These are phyloP conservation scores for Fistulifera pelliculosa DNA, from an alignment of 108 stramenopile species.

Conservation along the genomic window DNA sequence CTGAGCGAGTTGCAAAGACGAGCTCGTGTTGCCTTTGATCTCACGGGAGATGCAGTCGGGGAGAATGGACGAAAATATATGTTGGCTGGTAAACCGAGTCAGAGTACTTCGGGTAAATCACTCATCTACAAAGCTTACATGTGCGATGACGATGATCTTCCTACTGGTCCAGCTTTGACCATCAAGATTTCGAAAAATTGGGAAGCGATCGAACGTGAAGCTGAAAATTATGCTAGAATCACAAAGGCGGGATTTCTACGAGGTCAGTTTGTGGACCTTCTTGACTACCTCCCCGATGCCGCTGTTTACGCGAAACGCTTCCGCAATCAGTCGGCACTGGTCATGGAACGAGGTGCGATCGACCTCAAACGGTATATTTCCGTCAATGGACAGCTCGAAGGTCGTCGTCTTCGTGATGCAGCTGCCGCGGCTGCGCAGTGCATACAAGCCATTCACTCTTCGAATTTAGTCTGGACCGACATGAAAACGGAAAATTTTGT, in stretches of 20 bases:
- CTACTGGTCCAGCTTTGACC: conserved; percentile 24
- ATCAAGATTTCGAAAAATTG: conserved; percentile 44
- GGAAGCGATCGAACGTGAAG: conserved; percentile 72
- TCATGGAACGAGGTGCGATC: conserved; percentile 61
- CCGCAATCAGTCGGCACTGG: conserved; percentile 55
- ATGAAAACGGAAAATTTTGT: conserved; percentile 87
- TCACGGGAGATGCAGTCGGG: conserved; percentile 48
- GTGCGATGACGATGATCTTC: conserved; percentile 30
- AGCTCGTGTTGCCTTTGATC: conserved; percentile 16
- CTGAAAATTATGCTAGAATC: conserved; percentile 60
- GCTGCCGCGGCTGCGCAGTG: conserved; percentile 61
- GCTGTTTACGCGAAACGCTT: conserved; percentile 14
- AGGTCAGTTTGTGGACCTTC: conserved; percentile 44
- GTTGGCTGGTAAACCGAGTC: conserved; percentile 35
- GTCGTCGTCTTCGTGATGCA: conserved; percentile 57
- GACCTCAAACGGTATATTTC: conserved; percentile 74
- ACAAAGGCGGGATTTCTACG: conserved; percentile 25
- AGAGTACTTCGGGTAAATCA: conserved; percentile 50
- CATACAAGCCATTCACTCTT: conserved; percentile 61
- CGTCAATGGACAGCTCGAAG: conserved; percentile 42
- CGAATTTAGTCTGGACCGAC: conserved; percentile 82
- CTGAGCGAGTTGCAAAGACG: conserved; percentile 5
- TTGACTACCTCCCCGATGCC: conserved; percentile 54
- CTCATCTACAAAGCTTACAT: conserved; percentile 36
- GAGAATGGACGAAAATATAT: conserved; percentile 43